Evolutionary conservation across 169 alveolate genomes (phyloP).

Genomic region (Plasmodium gaboni): DNA sequence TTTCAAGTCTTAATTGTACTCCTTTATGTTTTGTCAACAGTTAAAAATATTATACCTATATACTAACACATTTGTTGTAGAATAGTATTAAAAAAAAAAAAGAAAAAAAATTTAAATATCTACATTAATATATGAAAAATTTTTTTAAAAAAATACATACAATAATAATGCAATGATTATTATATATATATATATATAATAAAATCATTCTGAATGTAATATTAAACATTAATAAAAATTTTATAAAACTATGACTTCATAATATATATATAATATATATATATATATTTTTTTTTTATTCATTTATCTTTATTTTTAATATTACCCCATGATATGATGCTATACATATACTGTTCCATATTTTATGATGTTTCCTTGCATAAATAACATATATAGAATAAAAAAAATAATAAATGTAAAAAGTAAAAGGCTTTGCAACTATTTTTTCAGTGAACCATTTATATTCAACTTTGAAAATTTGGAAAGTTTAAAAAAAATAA

Average conservation of each 20-base stretch:
- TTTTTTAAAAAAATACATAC: too few species aligned
- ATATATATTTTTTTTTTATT: neutral
- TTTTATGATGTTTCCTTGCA: slow-evolving; percentile 1
- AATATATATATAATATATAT: slow-evolving; percentile 9
- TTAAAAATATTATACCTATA: too few species aligned
- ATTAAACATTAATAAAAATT: neutral
- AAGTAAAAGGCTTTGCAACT: slow-evolving; percentile 18
- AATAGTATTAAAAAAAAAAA: too few species aligned
- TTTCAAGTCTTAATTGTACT: too few species aligned
- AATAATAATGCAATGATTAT: too few species aligned
- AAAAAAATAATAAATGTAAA: slow-evolving; percentile 18
- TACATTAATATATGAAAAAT: too few species aligned
- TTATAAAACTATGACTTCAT: neutral
- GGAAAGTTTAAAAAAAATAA: slow-evolving; percentile 68
- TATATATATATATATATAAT: slow-evolving; percentile 4
- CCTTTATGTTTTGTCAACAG: too few species aligned
- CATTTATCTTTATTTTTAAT: neutral
- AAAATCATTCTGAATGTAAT: neutral
- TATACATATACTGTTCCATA: neutral
- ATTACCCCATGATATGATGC: neutral
- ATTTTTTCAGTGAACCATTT: slow-evolving; percentile 15
- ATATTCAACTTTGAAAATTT: slow-evolving; percentile 69
- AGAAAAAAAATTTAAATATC: too few species aligned
- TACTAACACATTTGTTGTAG: too few species aligned
- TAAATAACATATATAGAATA: neutral